Evolutionary conservation across 805 yeast species (phyloP).

Genomic region (Saccharomycopsis sp.): DNA sequence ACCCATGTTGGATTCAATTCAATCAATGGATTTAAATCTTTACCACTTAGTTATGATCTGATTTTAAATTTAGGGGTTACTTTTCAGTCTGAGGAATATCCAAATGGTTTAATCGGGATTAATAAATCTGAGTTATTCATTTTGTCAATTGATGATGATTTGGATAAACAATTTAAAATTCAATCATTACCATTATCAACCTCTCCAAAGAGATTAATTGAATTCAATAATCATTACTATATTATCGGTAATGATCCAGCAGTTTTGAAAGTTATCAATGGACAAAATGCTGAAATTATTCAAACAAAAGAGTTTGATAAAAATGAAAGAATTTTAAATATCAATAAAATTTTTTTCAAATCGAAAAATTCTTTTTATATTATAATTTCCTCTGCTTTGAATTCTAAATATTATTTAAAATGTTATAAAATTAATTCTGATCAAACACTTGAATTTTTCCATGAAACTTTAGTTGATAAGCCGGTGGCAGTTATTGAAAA

Average conservation of each 20-base stretch:
- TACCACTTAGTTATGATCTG: constrained; percentile 12
- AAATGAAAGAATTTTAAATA: constrained; percentile 19
- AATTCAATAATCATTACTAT: not conserved
- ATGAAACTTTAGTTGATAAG: constrained; percentile 46
- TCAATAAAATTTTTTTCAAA: constrained; percentile 27
- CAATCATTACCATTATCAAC: constrained; percentile 36
- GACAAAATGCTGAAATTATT: constrained; percentile 24
- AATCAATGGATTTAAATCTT: constrained; percentile 6
- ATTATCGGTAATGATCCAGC: constrained; percentile 35
- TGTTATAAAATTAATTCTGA: constrained; percentile 26
- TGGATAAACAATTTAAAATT: constrained; percentile 25
- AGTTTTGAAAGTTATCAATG: constrained; percentile 40
- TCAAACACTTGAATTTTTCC: constrained; percentile 34
- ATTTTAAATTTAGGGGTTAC: constrained; percentile 36
- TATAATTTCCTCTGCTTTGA: constrained; percentile 32
- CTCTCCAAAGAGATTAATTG: constrained; percentile 36
- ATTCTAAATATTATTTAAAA: constrained; percentile 24
- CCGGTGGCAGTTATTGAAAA: constrained; percentile 37
- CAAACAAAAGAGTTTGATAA: constrained; percentile 26
- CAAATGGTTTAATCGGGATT: constrained; percentile 56
- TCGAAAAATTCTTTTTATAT: constrained; percentile 25
- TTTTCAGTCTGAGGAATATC: constrained; percentile 53
- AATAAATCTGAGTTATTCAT: constrained; percentile 42
- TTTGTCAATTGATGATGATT: constrained; percentile 40
- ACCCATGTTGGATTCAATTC: constrained; percentile 10